Percentiles rank a stretch among this genome's conserved stretches.
These are phyloP conservation scores for Acacia confusa DNA, from an alignment of 306 rosid genomes.

Conservation along the genomic window DNA sequence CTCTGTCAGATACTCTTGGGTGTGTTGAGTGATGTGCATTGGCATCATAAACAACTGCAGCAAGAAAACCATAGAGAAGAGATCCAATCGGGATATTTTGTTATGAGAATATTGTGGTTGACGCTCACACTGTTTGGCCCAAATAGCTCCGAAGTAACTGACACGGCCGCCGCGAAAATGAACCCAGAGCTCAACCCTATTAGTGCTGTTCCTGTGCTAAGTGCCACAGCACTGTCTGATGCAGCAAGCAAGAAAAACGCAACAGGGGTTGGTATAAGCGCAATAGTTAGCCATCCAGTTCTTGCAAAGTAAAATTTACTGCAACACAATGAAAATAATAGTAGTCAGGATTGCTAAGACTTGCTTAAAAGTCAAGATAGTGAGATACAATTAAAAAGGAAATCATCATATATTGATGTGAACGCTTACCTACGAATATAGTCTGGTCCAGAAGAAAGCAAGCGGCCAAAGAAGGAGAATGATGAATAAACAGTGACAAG, in stretches of 20 bases:
- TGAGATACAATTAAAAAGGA: background rate
- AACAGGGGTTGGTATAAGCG: conserved; percentile 82
- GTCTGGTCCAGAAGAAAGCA: conserved; percentile 94
- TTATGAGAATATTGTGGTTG: conserved; percentile 87
- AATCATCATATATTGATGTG: background rate
- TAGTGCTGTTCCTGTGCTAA: conserved; percentile 69
- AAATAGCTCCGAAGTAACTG: conserved; percentile 86
- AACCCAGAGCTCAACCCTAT: conserved; percentile 91
- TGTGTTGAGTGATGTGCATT: conserved; percentile 38
- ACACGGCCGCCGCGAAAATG: conserved; percentile 95
- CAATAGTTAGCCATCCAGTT: conserved; percentile 88
- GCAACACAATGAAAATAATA: conserved; percentile 31
- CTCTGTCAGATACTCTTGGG: conserved; percentile 33
- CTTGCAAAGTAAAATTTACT: conserved; percentile 92
- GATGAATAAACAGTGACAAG: conserved; percentile 84
- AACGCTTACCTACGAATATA: conserved; percentile 67
- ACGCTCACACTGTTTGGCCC: conserved; percentile 84
- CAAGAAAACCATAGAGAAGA: conserved; percentile 73
- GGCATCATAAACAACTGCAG: conserved; percentile 78
- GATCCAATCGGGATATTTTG: conserved; percentile 94
- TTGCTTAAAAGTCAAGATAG: conserved; percentile 5
- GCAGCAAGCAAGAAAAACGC: conserved; percentile 76
- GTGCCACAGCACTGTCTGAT: conserved; percentile 45
- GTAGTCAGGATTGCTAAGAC: conserved; percentile 15
- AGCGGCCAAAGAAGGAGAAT: conserved; percentile 93